A percentile compares a stretch with the other conserved stretches of the same genome.
phyloP scores from a whole-genome alignment of 495 filamentous ascomycete species.

The Penicillium crystallinum region DNA sequence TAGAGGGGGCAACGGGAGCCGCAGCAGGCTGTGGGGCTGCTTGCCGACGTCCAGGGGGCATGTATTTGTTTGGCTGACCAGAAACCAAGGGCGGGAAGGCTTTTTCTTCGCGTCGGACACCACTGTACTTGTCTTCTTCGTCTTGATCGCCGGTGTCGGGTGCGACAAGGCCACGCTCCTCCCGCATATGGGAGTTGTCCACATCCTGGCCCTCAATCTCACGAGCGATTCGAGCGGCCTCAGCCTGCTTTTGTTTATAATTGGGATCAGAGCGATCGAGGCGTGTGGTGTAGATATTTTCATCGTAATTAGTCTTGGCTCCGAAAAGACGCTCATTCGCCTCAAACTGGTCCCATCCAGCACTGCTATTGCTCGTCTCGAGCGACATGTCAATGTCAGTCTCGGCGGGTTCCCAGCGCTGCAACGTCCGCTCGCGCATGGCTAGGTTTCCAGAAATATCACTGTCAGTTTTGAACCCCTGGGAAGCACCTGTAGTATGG shows the following conservation, averaged over 20 bases:
- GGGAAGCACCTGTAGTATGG: slow-evolving; percentile 37
- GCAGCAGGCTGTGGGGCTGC: slow-evolving; percentile 63
- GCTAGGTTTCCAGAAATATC: slow-evolving; percentile 76
- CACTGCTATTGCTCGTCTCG: slow-evolving; percentile 46
- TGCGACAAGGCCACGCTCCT: slow-evolving; percentile 73
- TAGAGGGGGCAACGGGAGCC: slow-evolving; percentile 69
- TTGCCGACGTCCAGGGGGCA: slow-evolving; percentile 77
- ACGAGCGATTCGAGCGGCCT: slow-evolving; percentile 76
- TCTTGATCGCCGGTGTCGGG: slow-evolving; percentile 71
- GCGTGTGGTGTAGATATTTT: slow-evolving; percentile 87
- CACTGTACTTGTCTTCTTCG: slow-evolving; percentile 92
- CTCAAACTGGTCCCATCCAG: slow-evolving; percentile 91
- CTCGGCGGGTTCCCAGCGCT: slow-evolving; percentile 77
- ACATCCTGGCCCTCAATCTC: slow-evolving; percentile 75
- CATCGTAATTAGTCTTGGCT: slow-evolving; percentile 80
- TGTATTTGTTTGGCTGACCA: slow-evolving; percentile 72
- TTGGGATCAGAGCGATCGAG: slow-evolving; percentile 78
- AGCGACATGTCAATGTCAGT: slow-evolving; percentile 60
- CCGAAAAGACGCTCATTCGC: slow-evolving; percentile 85
- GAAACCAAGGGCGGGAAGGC: slow-evolving; percentile 64
- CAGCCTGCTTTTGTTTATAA: slow-evolving; percentile 69
- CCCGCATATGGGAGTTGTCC: slow-evolving; percentile 74
- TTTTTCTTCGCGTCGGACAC: slow-evolving; percentile 68
- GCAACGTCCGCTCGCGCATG: slow-evolving; percentile 67
- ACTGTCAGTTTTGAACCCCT: slow-evolving; percentile 75